Conservation (phyloP, 345 rosid genomes). For the Eucalyptus cloeziana region DNA sequence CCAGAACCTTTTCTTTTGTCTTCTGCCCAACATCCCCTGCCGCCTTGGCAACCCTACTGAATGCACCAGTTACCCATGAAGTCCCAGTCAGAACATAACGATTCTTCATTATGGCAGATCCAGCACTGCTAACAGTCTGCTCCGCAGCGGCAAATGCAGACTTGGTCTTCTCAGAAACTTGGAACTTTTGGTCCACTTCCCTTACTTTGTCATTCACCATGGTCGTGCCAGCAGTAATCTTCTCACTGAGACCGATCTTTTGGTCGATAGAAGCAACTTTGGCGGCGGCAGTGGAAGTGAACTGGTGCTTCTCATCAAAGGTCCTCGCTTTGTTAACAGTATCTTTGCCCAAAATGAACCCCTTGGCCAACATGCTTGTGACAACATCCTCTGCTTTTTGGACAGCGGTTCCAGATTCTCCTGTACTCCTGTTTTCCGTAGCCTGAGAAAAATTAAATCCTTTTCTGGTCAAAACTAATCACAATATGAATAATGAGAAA, state of each 20-base stretch:
- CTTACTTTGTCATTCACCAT: constrained; percentile 69
- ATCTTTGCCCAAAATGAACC: constrained; percentile 82
- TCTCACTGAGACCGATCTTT: constrained; percentile 67
- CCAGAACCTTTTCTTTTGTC: constrained; percentile 66
- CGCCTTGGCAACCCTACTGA: constrained; percentile 66
- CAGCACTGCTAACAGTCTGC: constrained; percentile 76
- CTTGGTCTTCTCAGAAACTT: constrained; percentile 88
- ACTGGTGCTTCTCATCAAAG: constrained; percentile 70
- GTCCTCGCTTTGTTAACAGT: constrained; percentile 68
- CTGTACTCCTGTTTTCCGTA: constrained; percentile 7
- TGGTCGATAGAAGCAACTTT: constrained; percentile 73
- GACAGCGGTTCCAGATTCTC: constrained; percentile 39
- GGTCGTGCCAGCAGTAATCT: constrained; percentile 64
- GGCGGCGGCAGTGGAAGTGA: constrained; percentile 72
- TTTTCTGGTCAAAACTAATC: neutral
- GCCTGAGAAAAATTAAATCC: constrained; percentile 17
- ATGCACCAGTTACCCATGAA: constrained; percentile 80
- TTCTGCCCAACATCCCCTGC: constrained; percentile 88
- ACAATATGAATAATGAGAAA: neutral
- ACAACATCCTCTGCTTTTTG: constrained; percentile 92
- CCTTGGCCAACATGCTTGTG: constrained; percentile 82
- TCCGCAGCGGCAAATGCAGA: constrained; percentile 73
- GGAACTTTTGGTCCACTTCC: constrained; percentile 83
- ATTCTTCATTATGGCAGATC: constrained; percentile 78
- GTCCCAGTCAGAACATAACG: constrained; percentile 68